A percentile compares a stretch with the other conserved stretches of the same genome.
These are phyloP conservation scores for Mucor mucedo DNA, from an alignment of 371 early-diverging fungal species.

Conservation along the genomic window DNA sequence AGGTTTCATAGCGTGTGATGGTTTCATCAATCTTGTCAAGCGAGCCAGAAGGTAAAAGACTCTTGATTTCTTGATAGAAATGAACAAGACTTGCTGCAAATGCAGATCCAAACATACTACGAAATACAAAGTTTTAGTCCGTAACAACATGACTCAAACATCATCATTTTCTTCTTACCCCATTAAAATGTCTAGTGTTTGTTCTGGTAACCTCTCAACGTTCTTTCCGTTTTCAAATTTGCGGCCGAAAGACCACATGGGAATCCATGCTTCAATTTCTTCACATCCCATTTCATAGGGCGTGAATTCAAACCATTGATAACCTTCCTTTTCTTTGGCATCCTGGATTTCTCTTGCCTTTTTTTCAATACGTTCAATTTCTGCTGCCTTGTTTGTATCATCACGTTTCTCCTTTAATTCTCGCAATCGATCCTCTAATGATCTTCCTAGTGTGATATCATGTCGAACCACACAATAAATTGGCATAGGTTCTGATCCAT, in stretches of 20 bases:
- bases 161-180: constrained; percentile 42
- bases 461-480: constrained; percentile 79
- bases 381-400: neutral
- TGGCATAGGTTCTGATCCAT: constrained; percentile 73
- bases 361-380: constrained; percentile 19
- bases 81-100: constrained; percentile 71
- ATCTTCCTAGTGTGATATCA: constrained; percentile 57
- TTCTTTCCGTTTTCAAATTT: constrained; percentile 65
- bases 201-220: constrained; percentile 63
- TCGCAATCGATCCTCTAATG: constrained; percentile 10
- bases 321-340: constrained; percentile 37
- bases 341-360: constrained; percentile 22
- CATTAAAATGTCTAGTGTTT: constrained; percentile 63
- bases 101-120: constrained; percentile 62
- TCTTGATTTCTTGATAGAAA: constrained; percentile 57
- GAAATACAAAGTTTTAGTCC: neutral
- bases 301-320: constrained; percentile 81
- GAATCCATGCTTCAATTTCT: constrained; percentile 73
- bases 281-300: constrained; percentile 79
- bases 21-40: constrained; percentile 35
- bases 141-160: no score
- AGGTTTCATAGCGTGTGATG: constrained; percentile 46
- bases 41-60: constrained; percentile 37
- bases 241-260: constrained; percentile 76
- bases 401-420: constrained; percentile 8